Percentiles rank a stretch among this genome's conserved stretches.
phyloP scores from a whole-genome alignment of 371 early-diverging fungal genomes.

The Synchytrium microbalum region DNA sequence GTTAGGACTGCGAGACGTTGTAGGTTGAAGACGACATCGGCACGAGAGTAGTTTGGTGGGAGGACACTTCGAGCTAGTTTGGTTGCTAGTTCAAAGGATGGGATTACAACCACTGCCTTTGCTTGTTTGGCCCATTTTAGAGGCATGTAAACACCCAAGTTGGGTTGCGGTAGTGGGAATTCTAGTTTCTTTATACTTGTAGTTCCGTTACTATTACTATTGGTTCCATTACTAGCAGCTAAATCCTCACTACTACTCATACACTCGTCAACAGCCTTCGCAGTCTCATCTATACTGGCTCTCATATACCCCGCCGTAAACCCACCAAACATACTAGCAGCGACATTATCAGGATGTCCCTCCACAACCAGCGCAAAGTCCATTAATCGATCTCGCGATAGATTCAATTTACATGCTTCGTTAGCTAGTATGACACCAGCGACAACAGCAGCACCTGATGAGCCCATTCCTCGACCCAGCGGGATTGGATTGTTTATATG shows the following conservation, averaged over 20 bases:
- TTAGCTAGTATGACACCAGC: conserved; percentile 85
- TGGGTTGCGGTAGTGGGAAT: conserved; percentile 6
- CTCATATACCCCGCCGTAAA: conserved; percentile 75
- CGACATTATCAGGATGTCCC: conserved; percentile 94
- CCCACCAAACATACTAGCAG: conserved; percentile 88
- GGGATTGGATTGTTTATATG: conserved; percentile 86
- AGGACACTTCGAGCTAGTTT: conserved; percentile 82
- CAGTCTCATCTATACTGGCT: conserved; percentile 2
- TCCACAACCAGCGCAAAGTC: conserved; percentile 85
- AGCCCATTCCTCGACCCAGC: conserved; percentile 90
- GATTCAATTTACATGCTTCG: conserved; percentile 55
- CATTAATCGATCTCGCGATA: conserved; percentile 65
- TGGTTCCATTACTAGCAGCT: not conserved
- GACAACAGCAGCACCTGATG: conserved; percentile 92
- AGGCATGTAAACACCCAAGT: conserved; percentile 16
- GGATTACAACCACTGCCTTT: conserved; percentile 77
- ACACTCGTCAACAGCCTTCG: not conserved
- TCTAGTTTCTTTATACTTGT: conserved; percentile 1
- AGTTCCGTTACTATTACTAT: not conserved
- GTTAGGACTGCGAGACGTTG: conserved; percentile 86
- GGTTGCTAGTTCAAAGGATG: conserved; percentile 86
- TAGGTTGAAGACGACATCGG: conserved; percentile 88
- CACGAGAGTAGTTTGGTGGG: conserved; percentile 63
- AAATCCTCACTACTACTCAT: too few relatives aligned
- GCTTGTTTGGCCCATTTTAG: conserved; percentile 38